phyloP scores from a whole-genome alignment of 2,329 filamentous ascomycete genomes.

The Decorospora gaudefroyi region DNA sequence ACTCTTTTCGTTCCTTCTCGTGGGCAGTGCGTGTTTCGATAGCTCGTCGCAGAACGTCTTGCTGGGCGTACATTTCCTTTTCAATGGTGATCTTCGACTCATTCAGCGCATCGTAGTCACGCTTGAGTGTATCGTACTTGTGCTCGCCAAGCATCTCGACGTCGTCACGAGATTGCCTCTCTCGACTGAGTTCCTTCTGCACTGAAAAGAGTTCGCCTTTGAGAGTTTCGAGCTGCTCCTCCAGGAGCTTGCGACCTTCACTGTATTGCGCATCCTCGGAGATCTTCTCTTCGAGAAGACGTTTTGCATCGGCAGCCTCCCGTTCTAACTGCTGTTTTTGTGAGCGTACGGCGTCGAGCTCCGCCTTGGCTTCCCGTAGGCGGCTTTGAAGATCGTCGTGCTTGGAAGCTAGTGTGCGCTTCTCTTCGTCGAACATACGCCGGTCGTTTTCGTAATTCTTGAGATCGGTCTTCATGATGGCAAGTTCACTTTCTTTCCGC shows the following conservation, averaged over 20 bases:
- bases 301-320: slow-evolving; percentile 86
- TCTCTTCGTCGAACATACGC: slow-evolving; percentile 77
- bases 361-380: slow-evolving; percentile 82
- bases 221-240: slow-evolving; percentile 83
- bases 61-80: slow-evolving; percentile 95
- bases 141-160: slow-evolving; percentile 89
- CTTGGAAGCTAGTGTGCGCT: slow-evolving; percentile 68
- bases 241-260: slow-evolving; percentile 79
- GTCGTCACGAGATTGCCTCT: slow-evolving; percentile 91
- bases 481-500: slow-evolving; percentile 90
- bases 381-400: slow-evolving; percentile 77
- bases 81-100: slow-evolving; percentile 97
- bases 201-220: slow-evolving; percentile 83
- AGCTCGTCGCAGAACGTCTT: slow-evolving; percentile 84
- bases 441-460: slow-evolving; percentile 82
- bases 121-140: slow-evolving; percentile 78
- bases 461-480: slow-evolving; percentile 81
- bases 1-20: slow-evolving; percentile 86
- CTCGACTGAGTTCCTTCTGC: slow-evolving; percentile 86
- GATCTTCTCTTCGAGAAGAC: slow-evolving; percentile 81
- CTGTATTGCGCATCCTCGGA: slow-evolving; percentile 84
- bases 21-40: slow-evolving; percentile 78
- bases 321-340: slow-evolving; percentile 83
- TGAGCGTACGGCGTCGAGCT: slow-evolving; percentile 82
- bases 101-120: slow-evolving; percentile 84